phyloP scores from a whole-genome alignment of 2,329 filamentous ascomycete species.

The Lachnellula occidentalis region DNA sequence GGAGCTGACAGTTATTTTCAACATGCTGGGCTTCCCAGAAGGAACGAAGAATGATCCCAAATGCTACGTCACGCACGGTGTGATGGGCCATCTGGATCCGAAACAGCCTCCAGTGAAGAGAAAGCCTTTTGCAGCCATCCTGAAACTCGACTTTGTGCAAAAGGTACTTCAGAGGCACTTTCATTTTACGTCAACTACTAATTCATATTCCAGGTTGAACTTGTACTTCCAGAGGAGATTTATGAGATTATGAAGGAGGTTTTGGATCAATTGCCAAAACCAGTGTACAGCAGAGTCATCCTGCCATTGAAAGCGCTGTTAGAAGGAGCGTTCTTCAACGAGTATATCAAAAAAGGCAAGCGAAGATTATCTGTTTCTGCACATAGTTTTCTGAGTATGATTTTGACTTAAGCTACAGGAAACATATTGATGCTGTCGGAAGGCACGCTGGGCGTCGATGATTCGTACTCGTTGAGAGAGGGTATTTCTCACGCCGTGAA shows the following conservation, averaged over 20 bases:
- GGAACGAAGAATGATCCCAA: slow-evolving; percentile 44
- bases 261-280: slow-evolving; percentile 34
- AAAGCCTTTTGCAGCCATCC: slow-evolving; percentile 69
- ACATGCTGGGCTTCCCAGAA: slow-evolving; percentile 40
- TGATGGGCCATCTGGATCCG: slow-evolving; percentile 64
- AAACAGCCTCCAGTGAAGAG: slow-evolving; percentile 65
- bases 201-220: slow-evolving; percentile 47
- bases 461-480: slow-evolving; percentile 64
- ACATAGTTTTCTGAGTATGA: slow-evolving; percentile 1
- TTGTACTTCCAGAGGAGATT: slow-evolving; percentile 64
- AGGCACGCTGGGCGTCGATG: slow-evolving; percentile 64
- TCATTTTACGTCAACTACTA: not conserved
- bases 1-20: not conserved
- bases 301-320: slow-evolving; percentile 70
- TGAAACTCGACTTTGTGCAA: slow-evolving; percentile 61
- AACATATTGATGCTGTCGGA: slow-evolving; percentile 80
- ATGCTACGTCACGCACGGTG: slow-evolving; percentile 68
- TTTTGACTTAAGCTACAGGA: slow-evolving; percentile 41
- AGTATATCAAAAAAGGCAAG: slow-evolving; percentile 64
- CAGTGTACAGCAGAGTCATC: slow-evolving; percentile 60
- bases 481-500: slow-evolving; percentile 41
- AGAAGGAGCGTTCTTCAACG: slow-evolving; percentile 70
- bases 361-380: not conserved
- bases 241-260: slow-evolving; percentile 52
- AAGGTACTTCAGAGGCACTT: slow-evolving; percentile 41